phyloP scores from a whole-genome alignment of 192 early-diverging fungal species.

The Umbelopsis ramanniana region DNA sequence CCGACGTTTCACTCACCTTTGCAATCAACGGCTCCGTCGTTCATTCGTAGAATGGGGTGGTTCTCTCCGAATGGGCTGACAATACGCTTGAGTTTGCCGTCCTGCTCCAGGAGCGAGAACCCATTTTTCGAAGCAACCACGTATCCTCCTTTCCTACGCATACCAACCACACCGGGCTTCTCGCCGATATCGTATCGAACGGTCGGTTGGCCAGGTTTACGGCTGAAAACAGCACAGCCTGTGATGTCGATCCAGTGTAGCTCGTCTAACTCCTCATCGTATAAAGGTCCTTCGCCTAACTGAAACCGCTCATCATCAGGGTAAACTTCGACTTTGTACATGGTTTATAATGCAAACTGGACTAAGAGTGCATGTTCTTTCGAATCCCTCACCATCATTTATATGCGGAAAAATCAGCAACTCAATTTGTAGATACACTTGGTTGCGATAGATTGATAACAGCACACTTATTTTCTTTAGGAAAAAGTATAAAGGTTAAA shows the following conservation, averaged over 20 bases:
- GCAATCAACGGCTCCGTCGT: constrained; percentile 12
- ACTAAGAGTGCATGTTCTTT: neutral
- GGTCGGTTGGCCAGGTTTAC: neutral
- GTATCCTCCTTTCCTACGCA: neutral
- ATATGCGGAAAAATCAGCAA: constrained; percentile 20
- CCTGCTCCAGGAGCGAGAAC: neutral
- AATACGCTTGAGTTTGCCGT: constrained; percentile 1
- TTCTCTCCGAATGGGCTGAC: constrained; percentile 7
- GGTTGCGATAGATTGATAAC: neutral
- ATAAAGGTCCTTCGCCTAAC: constrained; percentile 1
- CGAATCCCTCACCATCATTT: neutral
- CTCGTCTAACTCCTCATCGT: neutral
- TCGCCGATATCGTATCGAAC: constrained; percentile 15
- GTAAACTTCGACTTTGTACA: constrained; percentile 5
- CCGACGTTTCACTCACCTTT: neutral
- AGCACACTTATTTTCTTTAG: neutral
- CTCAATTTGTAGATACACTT: constrained; percentile 1
- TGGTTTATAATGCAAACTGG: neutral
- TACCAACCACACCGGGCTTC: constrained; percentile 5
- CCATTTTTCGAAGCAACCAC: constrained; percentile 16
- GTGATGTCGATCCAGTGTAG: constrained; percentile 21
- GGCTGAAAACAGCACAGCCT: constrained; percentile 3
- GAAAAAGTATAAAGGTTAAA: no score
- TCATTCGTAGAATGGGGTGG: constrained; percentile 19
- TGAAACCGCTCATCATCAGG: constrained; percentile 1